These are phyloP conservation scores for Ocimum tenuiflorum DNA, from an alignment of 257 asterid genomes.

Conservation along the genomic window DNA sequence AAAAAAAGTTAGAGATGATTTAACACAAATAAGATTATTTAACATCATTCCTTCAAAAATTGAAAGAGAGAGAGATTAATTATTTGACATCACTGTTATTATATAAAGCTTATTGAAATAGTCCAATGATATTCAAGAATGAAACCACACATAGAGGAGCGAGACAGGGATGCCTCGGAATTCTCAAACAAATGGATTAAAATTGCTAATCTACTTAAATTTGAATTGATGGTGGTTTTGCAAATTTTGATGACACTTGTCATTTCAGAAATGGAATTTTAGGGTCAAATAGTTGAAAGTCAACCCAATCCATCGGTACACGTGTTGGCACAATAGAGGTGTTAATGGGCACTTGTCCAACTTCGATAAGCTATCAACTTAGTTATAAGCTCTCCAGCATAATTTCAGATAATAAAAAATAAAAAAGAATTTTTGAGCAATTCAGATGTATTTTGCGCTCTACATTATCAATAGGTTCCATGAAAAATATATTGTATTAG, in stretches of 20 bases:
- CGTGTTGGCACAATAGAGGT: conserved; percentile 1
- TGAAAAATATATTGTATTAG: too few species aligned
- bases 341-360: conserved; percentile 2
- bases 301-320: conserved; percentile 14
- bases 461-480: too few species aligned
- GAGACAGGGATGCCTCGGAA: conserved; percentile 19
- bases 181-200: neutral
- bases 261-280: conserved; percentile 7
- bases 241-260: conserved; percentile 22
- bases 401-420: neutral
- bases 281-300: neutral
- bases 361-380: neutral
- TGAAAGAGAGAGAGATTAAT: too few species aligned
- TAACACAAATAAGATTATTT: too few species aligned
- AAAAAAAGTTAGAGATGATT: too few species aligned
- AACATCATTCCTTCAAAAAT: too few species aligned
- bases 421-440: too few species aligned
- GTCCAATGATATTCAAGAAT: conserved; percentile 4
- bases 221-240: neutral
- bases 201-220: neutral
- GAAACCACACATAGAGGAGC: neutral
- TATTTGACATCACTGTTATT: too few species aligned
- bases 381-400: neutral
- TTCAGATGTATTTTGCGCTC: neutral
- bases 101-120: neutral